Evolutionary conservation across 2,329 filamentous ascomycete species (phyloP).

Genomic region (Huntiella moniliformis): DNA sequence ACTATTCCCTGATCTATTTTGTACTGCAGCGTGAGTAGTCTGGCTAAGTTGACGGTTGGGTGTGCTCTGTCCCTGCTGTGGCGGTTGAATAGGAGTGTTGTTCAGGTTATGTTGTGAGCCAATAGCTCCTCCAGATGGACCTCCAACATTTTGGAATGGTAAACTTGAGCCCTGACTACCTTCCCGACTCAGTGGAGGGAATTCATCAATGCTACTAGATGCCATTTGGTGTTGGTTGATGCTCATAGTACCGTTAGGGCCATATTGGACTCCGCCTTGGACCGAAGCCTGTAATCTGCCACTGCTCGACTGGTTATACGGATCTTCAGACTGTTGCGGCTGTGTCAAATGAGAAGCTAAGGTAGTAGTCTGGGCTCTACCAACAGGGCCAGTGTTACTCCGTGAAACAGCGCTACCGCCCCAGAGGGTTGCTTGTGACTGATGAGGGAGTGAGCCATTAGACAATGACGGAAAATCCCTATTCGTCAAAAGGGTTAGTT

Average conservation of each 20-base stretch:
- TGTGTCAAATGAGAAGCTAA: slow-evolving; percentile 30
- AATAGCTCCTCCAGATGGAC: slow-evolving; percentile 12
- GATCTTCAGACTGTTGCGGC: slow-evolving; percentile 24
- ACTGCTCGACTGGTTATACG: slow-evolving; percentile 29
- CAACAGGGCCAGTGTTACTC: slow-evolving; percentile 29
- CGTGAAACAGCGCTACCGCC: slow-evolving; percentile 27
- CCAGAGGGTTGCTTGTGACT: slow-evolving; percentile 35
- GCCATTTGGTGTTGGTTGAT: slow-evolving; percentile 22
- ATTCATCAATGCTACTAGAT: slow-evolving; percentile 35
- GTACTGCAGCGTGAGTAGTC: slow-evolving; percentile 3
- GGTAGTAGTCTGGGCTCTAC: slow-evolving; percentile 32
- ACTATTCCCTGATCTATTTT: slow-evolving; percentile 36
- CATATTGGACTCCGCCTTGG: slow-evolving; percentile 28
- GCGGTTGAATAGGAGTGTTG: no score
- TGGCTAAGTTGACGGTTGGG: no score
- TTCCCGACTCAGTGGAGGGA: slow-evolving; percentile 40
- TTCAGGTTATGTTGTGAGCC: not conserved
- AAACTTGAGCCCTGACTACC: slow-evolving; percentile 19
- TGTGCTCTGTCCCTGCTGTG: no score
- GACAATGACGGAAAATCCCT: slow-evolving; percentile 50
- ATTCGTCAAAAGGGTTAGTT: slow-evolving; percentile 5
- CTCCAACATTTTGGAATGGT: slow-evolving; percentile 2
- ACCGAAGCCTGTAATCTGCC: slow-evolving; percentile 1
- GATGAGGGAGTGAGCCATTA: slow-evolving; percentile 33
- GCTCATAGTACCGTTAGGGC: slow-evolving; percentile 21